These are phyloP conservation scores for Aspergillus melleus DNA, from an alignment of 2,329 filamentous ascomycete genomes.

Conservation along the genomic window DNA sequence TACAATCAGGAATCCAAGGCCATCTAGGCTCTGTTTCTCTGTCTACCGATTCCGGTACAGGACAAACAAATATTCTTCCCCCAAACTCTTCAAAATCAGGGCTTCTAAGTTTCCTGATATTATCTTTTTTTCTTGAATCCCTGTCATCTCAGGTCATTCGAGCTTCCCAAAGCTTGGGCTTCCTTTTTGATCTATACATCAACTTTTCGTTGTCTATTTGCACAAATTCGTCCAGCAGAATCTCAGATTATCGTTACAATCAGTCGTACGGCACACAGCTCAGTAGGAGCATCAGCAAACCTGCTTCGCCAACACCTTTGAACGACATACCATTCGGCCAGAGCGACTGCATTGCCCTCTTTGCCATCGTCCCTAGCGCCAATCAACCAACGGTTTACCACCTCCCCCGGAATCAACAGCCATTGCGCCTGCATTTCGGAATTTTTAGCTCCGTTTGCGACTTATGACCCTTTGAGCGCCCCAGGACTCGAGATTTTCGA, in stretches of 20 bases:
- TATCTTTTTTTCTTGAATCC: not conserved
- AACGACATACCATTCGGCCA: not conserved
- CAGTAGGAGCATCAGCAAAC: constrained; percentile 10
- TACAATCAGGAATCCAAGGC: not conserved
- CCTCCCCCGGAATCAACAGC: not conserved
- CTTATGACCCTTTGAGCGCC: not conserved
- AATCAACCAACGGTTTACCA: not conserved
- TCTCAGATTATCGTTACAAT: constrained; percentile 7
- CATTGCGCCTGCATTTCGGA: constrained; percentile 8
- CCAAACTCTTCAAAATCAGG: not conserved
- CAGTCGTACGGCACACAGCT: constrained; percentile 13
- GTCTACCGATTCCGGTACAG: not conserved
- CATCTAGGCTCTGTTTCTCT: not conserved
- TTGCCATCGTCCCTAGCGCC: constrained; percentile 2
- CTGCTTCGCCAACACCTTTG: not conserved
- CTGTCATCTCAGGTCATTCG: constrained; percentile 11
- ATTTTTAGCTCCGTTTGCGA: not conserved
- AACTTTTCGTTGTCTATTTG: constrained; percentile 11
- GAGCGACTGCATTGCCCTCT: not conserved
- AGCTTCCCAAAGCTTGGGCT: not conserved
- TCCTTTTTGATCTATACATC: constrained; percentile 12
- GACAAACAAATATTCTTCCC: not conserved
- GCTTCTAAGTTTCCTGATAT: not conserved
- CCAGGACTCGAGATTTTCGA: not conserved
- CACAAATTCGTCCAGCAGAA: constrained; percentile 10